Base-by-base conservation (phyloP, 768 basidiomycete species). In the Lactarius evosmus region DNA sequence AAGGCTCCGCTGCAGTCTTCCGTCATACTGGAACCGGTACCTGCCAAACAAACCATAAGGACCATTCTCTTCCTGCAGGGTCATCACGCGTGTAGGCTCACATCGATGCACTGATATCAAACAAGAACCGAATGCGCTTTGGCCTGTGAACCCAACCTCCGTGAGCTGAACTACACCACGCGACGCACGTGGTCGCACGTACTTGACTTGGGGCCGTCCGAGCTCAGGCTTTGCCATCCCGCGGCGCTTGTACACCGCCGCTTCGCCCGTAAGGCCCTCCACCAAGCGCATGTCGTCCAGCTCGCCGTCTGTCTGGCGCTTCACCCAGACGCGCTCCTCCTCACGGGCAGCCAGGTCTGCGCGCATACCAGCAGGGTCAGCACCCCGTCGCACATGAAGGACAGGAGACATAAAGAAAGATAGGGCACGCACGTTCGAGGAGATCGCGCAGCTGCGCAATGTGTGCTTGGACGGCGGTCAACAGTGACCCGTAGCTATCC, bases 1-100 rank as follows among this genome's bases (percentile, higher is more conserved):
- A 75, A 85, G 76, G 70, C 83, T 85, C 62, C 85, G 73, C 66
- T 83, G 78, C 67, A 88, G 69, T 2, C 87, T 83, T 6, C 85
- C 85, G 70, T 88, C 87, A 60, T 87, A 85, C 64, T 88, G 87
- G 76, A 88, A 88, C 5, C 86, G 85, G 70, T 87, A 87, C 83
- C 84, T 85, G 60, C 16, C 44, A 33, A 33, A 33, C 17, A 55
- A 38, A 40, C 32, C 54, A 38, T 33, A n/a, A 25, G 41, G 7
- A 30, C 17, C 12, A 2, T 40, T 60, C 19, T 46, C 49, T 33
- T 8, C 55, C 30, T n/a, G 34, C 1, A 41, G 22, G n/a, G 29
- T 25, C 22, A n/a, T 12, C 1, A 34, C 9, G 9, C n/a, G 19
- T 34, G 3, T 22, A 49, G 7, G 16, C 78, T 44, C 67, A 82